Conservation (phyloP, 805 yeast species). For the Zygosaccharomyces kombuchaensis region DNA sequence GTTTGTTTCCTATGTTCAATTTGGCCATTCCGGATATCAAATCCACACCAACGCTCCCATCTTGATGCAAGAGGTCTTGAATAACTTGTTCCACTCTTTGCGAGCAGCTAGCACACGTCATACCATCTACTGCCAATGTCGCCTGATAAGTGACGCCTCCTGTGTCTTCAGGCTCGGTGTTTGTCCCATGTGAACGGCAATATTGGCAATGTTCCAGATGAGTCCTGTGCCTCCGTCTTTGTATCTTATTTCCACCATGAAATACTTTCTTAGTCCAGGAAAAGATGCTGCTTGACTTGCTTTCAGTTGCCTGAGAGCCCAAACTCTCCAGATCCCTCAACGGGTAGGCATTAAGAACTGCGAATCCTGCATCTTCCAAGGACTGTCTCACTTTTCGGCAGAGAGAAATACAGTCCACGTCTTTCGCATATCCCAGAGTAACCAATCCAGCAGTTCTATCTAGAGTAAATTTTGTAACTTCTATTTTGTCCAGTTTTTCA, state of each 20-base stretch:
- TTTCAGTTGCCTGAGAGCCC: background rate
- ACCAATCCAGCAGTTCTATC: constrained; percentile 4
- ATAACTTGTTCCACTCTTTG: constrained; percentile 46
- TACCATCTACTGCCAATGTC: constrained; percentile 54
- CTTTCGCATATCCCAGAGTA: constrained; percentile 14
- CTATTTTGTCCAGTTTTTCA: background rate
- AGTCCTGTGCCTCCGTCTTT: constrained; percentile 18
- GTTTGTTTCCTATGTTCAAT: constrained; percentile 50
- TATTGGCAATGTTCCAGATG: constrained; percentile 42
- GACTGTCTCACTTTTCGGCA: constrained; percentile 25
- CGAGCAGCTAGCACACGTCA: constrained; percentile 66
- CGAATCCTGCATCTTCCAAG: constrained; percentile 18
- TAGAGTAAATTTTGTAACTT: constrained; percentile 4
- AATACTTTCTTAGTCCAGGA: background rate
- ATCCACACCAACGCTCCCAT: constrained; percentile 44
- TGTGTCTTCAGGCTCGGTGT: background rate
- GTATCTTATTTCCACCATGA: background rate
- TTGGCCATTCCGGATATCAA: constrained; percentile 50
- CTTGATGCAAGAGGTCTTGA: constrained; percentile 24
- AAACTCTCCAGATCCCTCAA: constrained; percentile 17
- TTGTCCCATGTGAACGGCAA: constrained; percentile 34
- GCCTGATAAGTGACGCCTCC: constrained; percentile 39
- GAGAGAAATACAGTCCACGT: constrained; percentile 12
- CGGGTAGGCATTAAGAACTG: constrained; percentile 6
- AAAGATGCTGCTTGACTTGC: background rate